Evolutionary conservation across 2,329 filamentous ascomycete species (phyloP).

Genomic region (Samsoniella hepiali): DNA sequence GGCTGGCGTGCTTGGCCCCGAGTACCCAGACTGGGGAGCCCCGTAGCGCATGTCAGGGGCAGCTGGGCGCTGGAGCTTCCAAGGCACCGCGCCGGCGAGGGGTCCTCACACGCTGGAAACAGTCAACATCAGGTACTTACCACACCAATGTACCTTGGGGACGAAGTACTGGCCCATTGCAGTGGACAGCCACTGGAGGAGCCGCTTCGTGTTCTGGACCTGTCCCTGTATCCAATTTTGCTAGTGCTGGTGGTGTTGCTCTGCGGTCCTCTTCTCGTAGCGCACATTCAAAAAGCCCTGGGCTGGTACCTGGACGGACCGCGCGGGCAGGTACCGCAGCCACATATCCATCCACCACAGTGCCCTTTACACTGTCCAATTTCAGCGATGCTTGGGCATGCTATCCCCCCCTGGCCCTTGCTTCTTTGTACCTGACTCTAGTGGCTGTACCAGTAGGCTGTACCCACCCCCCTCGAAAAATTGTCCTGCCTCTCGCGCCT

Average conservation of each 20-base stretch:
- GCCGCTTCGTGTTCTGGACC: background rate
- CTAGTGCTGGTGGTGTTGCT: background rate
- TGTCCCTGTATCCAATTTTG: slow-evolving; percentile 1
- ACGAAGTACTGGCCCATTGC: too few relatives aligned
- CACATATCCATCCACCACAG: background rate
- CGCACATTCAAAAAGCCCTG: background rate
- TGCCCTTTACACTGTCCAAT: background rate
- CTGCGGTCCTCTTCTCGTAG: background rate
- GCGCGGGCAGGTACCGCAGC: background rate
- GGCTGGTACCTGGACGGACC: background rate
- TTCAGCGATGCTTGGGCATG: background rate
- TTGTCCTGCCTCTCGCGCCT: slow-evolving; percentile 25
- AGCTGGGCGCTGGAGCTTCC: background rate
- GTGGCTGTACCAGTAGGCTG: background rate
- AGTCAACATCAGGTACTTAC: too few relatives aligned
- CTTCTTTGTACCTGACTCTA: background rate
- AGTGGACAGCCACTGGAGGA: background rate
- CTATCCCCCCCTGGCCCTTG: background rate
- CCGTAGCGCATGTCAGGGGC: background rate
- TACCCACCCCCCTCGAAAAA: slow-evolving; percentile 16
- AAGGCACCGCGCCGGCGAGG: background rate
- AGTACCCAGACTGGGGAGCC: background rate
- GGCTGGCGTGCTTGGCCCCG: slow-evolving; percentile 25
- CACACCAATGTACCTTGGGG: background rate
- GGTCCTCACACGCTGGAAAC: background rate